Conservation (phyloP, 371 early-diverging fungal genomes). For the Mycotypha africana region DNA sequence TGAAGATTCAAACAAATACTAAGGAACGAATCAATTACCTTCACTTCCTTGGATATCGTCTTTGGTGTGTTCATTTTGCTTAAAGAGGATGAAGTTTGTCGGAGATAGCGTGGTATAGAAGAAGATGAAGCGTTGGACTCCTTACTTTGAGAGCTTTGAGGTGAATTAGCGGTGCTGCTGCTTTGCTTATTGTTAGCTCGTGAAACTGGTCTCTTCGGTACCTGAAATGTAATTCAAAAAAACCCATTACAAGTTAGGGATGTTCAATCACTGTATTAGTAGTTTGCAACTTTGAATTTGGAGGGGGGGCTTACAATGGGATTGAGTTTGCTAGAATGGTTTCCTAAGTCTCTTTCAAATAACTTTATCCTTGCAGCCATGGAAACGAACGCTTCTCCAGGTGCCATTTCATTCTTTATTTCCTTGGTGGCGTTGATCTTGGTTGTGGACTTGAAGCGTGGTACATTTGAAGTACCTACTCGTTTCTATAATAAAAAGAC, state of each 20-base stretch:
- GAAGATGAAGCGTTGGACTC: neutral
- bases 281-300: too few species aligned
- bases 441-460: slow-evolving; percentile 12
- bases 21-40: too few species aligned
- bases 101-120: neutral
- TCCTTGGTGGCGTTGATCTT: slow-evolving; percentile 13
- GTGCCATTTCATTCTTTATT: slow-evolving; percentile 11
- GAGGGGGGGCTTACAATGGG: slow-evolving; percentile 11
- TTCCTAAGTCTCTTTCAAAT: slow-evolving; percentile 20
- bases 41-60: too few species aligned
- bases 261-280: too few species aligned
- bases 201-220: neutral
- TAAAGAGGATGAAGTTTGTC: neutral
- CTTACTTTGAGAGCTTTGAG: too few species aligned
- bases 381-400: slow-evolving; percentile 15
- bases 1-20: too few species aligned
- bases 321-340: slow-evolving; percentile 8
- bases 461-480: slow-evolving; percentile 11
- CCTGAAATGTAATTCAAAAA: neutral
- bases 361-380: slow-evolving; percentile 19
- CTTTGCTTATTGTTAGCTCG: neutral
- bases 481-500: slow-evolving; percentile 10
- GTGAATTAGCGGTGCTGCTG: neutral
- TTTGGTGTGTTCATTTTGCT: too few species aligned
- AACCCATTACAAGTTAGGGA: too few species aligned